phyloP scores from a whole-genome alignment of 2,329 filamentous ascomycete genomes.

The Dactylellina drechsleri region DNA sequence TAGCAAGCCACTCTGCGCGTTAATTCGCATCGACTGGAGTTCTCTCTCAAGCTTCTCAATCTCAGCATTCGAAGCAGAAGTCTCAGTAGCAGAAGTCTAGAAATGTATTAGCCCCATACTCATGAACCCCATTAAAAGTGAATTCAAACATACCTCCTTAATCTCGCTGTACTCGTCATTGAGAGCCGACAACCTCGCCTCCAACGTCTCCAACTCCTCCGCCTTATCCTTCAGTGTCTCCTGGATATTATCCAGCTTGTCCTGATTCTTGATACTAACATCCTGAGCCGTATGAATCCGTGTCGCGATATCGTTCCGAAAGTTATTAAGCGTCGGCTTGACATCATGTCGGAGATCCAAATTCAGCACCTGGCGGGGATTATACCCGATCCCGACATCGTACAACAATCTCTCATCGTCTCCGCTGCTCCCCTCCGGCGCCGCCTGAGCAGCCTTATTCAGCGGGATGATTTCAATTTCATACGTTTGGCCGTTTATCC shows the following conservation, averaged over 20 bases:
- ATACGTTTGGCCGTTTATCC: slow-evolving; percentile 82
- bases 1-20: slow-evolving; percentile 85
- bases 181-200: slow-evolving; percentile 85
- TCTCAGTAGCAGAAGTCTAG: slow-evolving; percentile 79
- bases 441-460: slow-evolving; percentile 64
- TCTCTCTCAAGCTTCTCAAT: slow-evolving; percentile 99
- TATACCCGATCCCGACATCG: slow-evolving; percentile 85
- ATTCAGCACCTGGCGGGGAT: slow-evolving; percentile 86
- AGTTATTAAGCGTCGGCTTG: slow-evolving; percentile 78
- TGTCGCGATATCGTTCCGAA: slow-evolving; percentile 93
- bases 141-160: slow-evolving; percentile 71
- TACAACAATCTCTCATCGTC: slow-evolving; percentile 81
- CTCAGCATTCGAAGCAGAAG: slow-evolving; percentile 87
- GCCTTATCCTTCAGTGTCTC: slow-evolving; percentile 97
- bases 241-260: slow-evolving; percentile 91
- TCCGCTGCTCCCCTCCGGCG: slow-evolving; percentile 61
- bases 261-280: slow-evolving; percentile 91
- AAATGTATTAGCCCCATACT: slow-evolving; percentile 9
- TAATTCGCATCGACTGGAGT: slow-evolving; percentile 87
- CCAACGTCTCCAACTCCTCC: slow-evolving; percentile 88
- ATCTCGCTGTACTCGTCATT: slow-evolving; percentile 95
- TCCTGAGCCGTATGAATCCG: slow-evolving; percentile 83
- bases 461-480: slow-evolving; percentile 78
- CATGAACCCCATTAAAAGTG: neutral
- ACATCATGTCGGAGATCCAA: slow-evolving; percentile 85